Evolutionary conservation across 345 rosid genomes (phyloP).

Genomic region (Linum lewisii): DNA sequence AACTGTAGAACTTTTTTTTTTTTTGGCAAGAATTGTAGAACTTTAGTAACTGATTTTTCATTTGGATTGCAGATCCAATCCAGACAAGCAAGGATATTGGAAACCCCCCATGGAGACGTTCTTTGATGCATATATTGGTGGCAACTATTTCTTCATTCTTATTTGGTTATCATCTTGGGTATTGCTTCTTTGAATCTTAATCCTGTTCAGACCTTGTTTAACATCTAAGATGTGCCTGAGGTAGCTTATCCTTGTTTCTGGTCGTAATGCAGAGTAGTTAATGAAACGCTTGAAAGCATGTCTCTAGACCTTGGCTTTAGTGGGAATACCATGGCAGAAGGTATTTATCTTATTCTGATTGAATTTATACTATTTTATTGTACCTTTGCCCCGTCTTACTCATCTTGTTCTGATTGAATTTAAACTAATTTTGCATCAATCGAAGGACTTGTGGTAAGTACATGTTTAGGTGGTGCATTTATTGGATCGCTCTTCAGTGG

Average conservation of each 20-base stretch:
- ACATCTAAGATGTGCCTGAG: slow-evolving; percentile 4
- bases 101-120: slow-evolving; percentile 73
- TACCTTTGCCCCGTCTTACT: slow-evolving; percentile 10
- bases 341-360: slow-evolving; percentile 28
- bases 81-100: slow-evolving; percentile 51
- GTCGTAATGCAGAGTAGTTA: slow-evolving; percentile 60
- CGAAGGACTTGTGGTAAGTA: slow-evolving; percentile 88
- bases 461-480: slow-evolving; percentile 89
- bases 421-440: slow-evolving; percentile 17
- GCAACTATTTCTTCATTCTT: slow-evolving; percentile 69
- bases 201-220: background rate
- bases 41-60: slow-evolving; percentile 12
- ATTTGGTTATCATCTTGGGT: slow-evolving; percentile 94
- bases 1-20: slow-evolving; percentile 6
- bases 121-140: slow-evolving; percentile 65
- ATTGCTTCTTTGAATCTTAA: slow-evolving; percentile 13
- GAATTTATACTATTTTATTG: slow-evolving; percentile 14
- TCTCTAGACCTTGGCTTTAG: slow-evolving; percentile 75
- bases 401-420: slow-evolving; percentile 10
- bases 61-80: slow-evolving; percentile 33
- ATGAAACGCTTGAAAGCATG: slow-evolving; percentile 87
- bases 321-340: slow-evolving; percentile 83
- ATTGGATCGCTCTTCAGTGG: slow-evolving; percentile 82
- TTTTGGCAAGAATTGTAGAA: slow-evolving; percentile 2
- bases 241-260: slow-evolving; percentile 5